Percentiles rank a stretch among this genome's conserved stretches.
Evolutionary conservation across 2,329 filamentous ascomycete species (phyloP).

Genomic region (Graphilbum fragrans): DNA sequence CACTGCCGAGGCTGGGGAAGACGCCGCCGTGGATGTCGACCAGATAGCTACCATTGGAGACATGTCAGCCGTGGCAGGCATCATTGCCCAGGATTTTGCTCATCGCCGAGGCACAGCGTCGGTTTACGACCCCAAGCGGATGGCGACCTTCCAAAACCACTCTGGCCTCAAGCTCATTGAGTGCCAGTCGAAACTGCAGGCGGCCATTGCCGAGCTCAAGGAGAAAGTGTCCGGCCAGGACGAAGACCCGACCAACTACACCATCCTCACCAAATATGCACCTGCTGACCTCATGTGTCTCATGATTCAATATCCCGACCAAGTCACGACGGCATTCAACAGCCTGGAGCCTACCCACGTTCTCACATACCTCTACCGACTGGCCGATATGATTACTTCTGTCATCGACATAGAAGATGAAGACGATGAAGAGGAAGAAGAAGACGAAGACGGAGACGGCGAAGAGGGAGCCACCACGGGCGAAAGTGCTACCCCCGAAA

Average conservation of each 20-base stretch:
- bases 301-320: conserved; percentile 53
- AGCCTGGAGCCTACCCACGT: conserved; percentile 59
- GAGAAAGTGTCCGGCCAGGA: conserved; percentile 4
- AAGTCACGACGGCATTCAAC: conserved; percentile 49
- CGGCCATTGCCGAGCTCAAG: conserved; percentile 18
- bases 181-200: conserved; percentile 50
- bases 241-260: conserved; percentile 7
- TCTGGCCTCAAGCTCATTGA: conserved; percentile 66
- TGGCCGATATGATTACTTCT: conserved; percentile 3
- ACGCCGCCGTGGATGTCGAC: background rate
- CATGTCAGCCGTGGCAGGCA: conserved; percentile 34
- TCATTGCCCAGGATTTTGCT: conserved; percentile 65
- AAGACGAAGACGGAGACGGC: conserved; percentile 18
- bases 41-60: background rate
- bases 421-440: conserved; percentile 20
- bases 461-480: background rate
- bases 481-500: no score
- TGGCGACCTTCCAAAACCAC: conserved; percentile 63
- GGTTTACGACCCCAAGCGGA: conserved; percentile 57
- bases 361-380: conserved; percentile 30
- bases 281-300: conserved; percentile 47
- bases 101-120: conserved; percentile 43
- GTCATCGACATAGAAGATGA: conserved; percentile 21
- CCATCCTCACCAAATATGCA: conserved; percentile 23
- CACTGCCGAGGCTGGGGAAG: background rate